These are phyloP conservation scores for Taiozyma sp. DNA, from an alignment of 1,139 yeast genomes.

Conservation along the genomic window DNA sequence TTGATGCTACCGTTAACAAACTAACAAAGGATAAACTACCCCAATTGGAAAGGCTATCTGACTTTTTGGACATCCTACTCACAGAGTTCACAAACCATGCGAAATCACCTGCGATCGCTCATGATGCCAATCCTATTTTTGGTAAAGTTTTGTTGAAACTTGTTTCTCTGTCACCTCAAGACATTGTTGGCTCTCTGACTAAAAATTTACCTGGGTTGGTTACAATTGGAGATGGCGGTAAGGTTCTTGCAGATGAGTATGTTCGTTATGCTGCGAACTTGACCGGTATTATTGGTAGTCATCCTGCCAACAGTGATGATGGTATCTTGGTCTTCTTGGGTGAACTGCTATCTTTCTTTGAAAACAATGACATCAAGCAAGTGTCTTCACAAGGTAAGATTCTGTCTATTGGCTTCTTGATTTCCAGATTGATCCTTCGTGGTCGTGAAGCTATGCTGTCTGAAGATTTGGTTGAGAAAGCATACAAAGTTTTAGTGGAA, in stretches of 20 bases:
- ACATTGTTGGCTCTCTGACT: constrained; percentile 19
- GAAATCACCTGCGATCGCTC: constrained; percentile 12
- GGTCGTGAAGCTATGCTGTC: constrained; percentile 24
- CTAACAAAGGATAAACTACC: constrained; percentile 28
- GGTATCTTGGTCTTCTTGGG: constrained; percentile 13
- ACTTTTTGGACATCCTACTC: constrained; percentile 27
- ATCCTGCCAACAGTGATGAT: constrained; percentile 27
- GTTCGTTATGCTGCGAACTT: constrained; percentile 37
- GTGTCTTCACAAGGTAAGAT: constrained; percentile 24
- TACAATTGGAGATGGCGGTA: constrained; percentile 22
- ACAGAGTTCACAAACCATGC: constrained; percentile 31
- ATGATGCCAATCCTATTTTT: constrained; percentile 17
- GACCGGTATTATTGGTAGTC: constrained; percentile 53
- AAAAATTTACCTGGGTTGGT: constrained; percentile 17
- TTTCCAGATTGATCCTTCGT: constrained; percentile 46
- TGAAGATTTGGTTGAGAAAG: neutral
- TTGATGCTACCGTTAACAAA: constrained; percentile 48
- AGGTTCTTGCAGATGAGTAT: constrained; percentile 18
- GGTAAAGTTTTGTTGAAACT: constrained; percentile 27
- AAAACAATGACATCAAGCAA: constrained; percentile 4
- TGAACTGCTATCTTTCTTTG: constrained; percentile 4
- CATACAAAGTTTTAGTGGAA: constrained; percentile 14
- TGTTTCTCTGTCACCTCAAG: constrained; percentile 25
- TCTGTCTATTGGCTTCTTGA: constrained; percentile 39
- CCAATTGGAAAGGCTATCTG: constrained; percentile 14